These are phyloP conservation scores for Pseudoscleropodium purum DNA, from an alignment of 225 moss, liverwort and hornwort genomes.

Conservation along the genomic window DNA sequence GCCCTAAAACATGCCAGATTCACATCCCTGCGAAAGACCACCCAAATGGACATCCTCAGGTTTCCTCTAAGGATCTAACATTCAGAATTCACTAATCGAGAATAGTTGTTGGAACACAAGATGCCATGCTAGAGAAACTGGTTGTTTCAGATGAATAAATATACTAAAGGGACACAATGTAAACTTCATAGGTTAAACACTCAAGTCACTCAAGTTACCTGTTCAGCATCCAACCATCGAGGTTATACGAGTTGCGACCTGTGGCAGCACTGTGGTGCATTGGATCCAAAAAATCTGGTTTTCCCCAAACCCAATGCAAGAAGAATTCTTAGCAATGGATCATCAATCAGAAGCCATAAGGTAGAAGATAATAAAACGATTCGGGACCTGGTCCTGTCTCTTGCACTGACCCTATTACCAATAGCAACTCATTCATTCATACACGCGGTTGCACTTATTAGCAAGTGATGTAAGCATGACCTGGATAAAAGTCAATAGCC, in stretches of 20 bases:
- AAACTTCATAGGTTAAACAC: neutral
- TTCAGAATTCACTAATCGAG: neutral
- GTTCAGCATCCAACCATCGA: slow-evolving; percentile 69
- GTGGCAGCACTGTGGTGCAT: slow-evolving; percentile 69
- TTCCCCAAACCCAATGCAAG: neutral
- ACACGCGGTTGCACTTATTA: neutral
- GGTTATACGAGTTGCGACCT: slow-evolving; percentile 53
- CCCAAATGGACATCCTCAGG: neutral
- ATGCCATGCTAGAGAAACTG: neutral
- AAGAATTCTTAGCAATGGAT: neutral
- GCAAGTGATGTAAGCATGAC: neutral
- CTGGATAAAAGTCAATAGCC: neutral
- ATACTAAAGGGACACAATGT: neutral
- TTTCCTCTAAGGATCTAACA: neutral
- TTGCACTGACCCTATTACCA: neutral
- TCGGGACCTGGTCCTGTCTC: neutral
- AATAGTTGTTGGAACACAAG: neutral
- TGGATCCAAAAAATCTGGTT: slow-evolving; percentile 66
- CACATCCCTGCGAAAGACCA: slow-evolving; percentile 39
- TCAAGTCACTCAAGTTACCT: slow-evolving; percentile 17
- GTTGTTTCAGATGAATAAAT: neutral
- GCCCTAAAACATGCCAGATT: slow-evolving; percentile 64
- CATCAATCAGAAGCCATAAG: neutral
- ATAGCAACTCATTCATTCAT: neutral
- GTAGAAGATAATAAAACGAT: neutral